These are phyloP conservation scores for Rhodotorula sp. DNA, from an alignment of 1,284 basidiomycete species.

Conservation along the genomic window DNA sequence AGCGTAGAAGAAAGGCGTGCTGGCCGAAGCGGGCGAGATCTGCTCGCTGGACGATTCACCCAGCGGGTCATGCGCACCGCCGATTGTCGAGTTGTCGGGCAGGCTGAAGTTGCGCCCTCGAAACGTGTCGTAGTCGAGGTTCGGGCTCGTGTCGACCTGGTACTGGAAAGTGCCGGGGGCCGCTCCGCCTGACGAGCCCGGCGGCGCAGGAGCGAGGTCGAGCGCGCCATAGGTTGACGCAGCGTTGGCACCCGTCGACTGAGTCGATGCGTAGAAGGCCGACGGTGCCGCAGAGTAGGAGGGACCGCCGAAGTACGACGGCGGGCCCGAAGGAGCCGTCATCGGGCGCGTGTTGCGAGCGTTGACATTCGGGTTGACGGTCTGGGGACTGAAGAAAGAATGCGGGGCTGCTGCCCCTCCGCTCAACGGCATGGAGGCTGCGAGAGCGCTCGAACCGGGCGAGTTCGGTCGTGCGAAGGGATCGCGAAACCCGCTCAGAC, in stretches of 20 bases:
- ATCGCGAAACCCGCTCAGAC: background rate
- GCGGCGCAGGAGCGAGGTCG: background rate
- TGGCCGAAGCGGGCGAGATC: constrained; percentile 1
- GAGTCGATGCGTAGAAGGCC: constrained; percentile 26
- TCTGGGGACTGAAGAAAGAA: constrained; percentile 25
- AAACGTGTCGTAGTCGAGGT: background rate
- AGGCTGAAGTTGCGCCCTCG: constrained; percentile 14
- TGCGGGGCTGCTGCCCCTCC: background rate
- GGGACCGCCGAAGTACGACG: background rate
- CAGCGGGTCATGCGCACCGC: background rate
- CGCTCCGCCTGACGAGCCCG: background rate
- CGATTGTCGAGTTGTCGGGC: constrained; percentile 6
- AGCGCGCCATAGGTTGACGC: background rate
- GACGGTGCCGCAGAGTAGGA: constrained; percentile 25
- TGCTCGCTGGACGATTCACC: background rate
- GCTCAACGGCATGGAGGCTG: background rate
- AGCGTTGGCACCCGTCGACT: background rate
- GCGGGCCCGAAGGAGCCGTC: constrained; percentile 36
- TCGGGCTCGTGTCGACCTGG: constrained; percentile 14
- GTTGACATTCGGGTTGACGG: constrained; percentile 33
- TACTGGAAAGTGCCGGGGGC: constrained; percentile 19
- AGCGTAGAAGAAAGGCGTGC: constrained; percentile 31
- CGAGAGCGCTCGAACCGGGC: background rate
- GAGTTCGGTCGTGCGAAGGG: background rate
- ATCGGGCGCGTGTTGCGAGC: constrained; percentile 40